phyloP scores from a whole-genome alignment of 768 basidiomycete species.

The Chalciporus piperatus region DNA sequence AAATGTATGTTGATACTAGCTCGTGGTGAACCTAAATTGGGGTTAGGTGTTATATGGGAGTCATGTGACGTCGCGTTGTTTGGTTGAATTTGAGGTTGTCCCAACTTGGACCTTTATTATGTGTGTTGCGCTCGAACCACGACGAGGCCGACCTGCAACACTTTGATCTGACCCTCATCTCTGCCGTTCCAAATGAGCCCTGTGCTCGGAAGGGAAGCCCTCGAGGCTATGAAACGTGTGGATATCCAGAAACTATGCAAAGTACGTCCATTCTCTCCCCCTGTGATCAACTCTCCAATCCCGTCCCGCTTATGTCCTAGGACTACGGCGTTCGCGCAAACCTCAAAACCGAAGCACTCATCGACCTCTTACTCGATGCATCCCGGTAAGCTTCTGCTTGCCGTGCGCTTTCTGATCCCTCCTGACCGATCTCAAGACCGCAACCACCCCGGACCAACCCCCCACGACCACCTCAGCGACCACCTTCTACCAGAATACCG shows the following conservation, averaged over 20 bases:
- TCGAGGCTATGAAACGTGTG: conserved; percentile 51
- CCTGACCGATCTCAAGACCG: conserved; percentile 32
- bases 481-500: conserved; percentile 33
- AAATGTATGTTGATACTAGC: too few relatives aligned
- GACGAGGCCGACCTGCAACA: conserved; percentile 14
- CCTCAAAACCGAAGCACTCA: conserved; percentile 75
- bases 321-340: conserved; percentile 82
- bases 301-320: conserved; percentile 35
- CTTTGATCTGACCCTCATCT: conserved; percentile 11
- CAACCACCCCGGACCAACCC: conserved; percentile 20
- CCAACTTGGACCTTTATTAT: conserved; percentile 27
- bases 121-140: conserved; percentile 47
- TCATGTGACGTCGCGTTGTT: conserved; percentile 53
- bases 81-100: conserved; percentile 25
- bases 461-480: conserved; percentile 23
- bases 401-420: conserved; percentile 36
- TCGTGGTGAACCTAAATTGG: not conserved
- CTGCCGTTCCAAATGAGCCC: conserved; percentile 34
- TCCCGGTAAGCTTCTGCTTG: conserved; percentile 35
- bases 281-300: conserved; percentile 8
- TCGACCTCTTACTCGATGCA: conserved; percentile 66
- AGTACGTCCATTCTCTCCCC: conserved; percentile 35
- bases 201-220: conserved; percentile 41
- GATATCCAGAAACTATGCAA: conserved; percentile 64
- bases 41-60: conserved; percentile 5